Evolutionary conservation across 2,329 filamentous ascomycete species (phyloP).

Genomic region (Xylaria sp.): DNA sequence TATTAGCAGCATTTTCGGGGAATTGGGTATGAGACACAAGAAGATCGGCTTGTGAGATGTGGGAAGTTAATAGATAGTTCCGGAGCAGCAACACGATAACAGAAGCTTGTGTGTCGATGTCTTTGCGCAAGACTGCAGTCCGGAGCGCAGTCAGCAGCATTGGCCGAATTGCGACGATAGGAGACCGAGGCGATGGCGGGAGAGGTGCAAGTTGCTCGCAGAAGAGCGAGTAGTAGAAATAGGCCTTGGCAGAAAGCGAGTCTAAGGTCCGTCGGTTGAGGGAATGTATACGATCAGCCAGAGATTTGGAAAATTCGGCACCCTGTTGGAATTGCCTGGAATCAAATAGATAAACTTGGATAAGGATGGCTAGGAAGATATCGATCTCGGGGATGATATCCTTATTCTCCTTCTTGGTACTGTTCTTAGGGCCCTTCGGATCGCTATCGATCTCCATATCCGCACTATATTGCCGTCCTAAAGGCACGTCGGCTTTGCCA

Average conservation of each 20-base stretch:
- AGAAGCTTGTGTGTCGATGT: conserved; percentile 94
- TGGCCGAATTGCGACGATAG: conserved; percentile 84
- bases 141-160: conserved; percentile 85
- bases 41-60: conserved; percentile 95
- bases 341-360: conserved; percentile 89
- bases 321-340: conserved; percentile 80
- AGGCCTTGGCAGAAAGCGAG: conserved; percentile 90
- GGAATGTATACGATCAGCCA: conserved; percentile 83
- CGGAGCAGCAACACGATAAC: conserved; percentile 94
- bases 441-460: conserved; percentile 79
- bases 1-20: conserved; percentile 92
- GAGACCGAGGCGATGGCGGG: conserved; percentile 86
- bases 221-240: conserved; percentile 98
- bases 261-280: conserved; percentile 94
- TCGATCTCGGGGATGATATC: conserved; percentile 86
- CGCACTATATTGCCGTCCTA: conserved; percentile 60
- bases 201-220: conserved; percentile 88
- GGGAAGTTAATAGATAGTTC: conserved; percentile 94
- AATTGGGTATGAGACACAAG: conserved; percentile 96
- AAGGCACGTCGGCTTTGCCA: conserved; percentile 67
- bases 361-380: conserved; percentile 83
- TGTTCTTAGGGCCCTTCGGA: conserved; percentile 59
- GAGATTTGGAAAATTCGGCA: conserved; percentile 79
- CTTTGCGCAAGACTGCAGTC: conserved; percentile 95
- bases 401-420: conserved; percentile 69